phyloP scores from a whole-genome alignment of 2,329 filamentous ascomycete species.

The Colletotrichum falcatum region DNA sequence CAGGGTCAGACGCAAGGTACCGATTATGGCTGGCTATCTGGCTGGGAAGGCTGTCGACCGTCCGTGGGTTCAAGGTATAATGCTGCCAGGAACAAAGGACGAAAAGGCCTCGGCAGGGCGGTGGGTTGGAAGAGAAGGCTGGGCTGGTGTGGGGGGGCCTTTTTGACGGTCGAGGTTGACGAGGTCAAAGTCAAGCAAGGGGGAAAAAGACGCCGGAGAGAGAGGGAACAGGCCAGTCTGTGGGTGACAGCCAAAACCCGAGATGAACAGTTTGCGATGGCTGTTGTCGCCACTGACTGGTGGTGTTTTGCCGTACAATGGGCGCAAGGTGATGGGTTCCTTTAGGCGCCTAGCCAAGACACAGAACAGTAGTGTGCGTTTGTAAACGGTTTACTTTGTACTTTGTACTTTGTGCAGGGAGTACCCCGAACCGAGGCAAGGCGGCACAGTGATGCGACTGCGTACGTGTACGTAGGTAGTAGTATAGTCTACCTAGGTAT shows the following conservation, averaged over 20 bases:
- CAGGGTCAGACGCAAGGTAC: conserved; percentile 39
- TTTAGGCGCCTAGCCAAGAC: too few relatives aligned
- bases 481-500: too few relatives aligned
- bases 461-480: too few relatives aligned
- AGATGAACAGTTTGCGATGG: conserved; percentile 21
- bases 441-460: too few relatives aligned
- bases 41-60: conserved; percentile 7
- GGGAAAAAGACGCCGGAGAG: conserved; percentile 7
- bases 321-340: not conserved
- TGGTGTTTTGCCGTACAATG: conserved; percentile 4
- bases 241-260: conserved; percentile 15
- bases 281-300: not conserved
- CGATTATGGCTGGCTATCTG: conserved; percentile 28
- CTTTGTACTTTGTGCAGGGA: too few relatives aligned
- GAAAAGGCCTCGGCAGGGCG: conserved; percentile 18
- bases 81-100: conserved; percentile 34
- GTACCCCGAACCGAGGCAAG: not conserved
- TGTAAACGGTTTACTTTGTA: not conserved
- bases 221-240: conserved; percentile 15
- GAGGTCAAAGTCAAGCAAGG: conserved; percentile 28
- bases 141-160: not conserved
- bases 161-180: conserved; percentile 22
- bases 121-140: conserved; percentile 29
- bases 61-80: conserved; percentile 21
- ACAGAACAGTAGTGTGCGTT: not conserved